Percentiles rank a stretch among this genome's conserved stretches.
Conservation (phyloP, 768 basidiomycete species). For the Phlegmacium glaucopus region DNA sequence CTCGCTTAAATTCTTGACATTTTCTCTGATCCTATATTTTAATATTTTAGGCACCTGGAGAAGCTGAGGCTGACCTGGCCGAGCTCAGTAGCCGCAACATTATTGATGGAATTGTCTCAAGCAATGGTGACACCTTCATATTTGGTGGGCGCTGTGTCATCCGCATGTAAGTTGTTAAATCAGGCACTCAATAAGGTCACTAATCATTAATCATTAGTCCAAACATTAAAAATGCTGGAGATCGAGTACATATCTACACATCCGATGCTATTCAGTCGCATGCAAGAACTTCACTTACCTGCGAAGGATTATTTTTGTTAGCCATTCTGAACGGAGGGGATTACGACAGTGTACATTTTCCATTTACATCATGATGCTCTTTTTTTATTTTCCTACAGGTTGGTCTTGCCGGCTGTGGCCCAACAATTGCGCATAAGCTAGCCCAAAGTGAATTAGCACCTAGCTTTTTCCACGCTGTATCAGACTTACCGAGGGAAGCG, state of each 20-base stretch:
- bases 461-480: slow-evolving; percentile 1
- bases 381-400: slow-evolving; percentile 1
- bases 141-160: slow-evolving; percentile 42
- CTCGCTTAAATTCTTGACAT: neutral
- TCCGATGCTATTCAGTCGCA: neutral
- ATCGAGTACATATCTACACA: slow-evolving; percentile 2
- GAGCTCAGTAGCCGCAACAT: slow-evolving; percentile 36
- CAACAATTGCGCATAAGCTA: neutral
- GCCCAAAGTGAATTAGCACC: neutral
- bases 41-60: slow-evolving; percentile 42
- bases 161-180: slow-evolving; percentile 29
- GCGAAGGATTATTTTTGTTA: slow-evolving; percentile 6
- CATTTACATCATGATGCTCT: neutral
- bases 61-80: slow-evolving; percentile 54
- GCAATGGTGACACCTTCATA: slow-evolving; percentile 47
- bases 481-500: neutral
- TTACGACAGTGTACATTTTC: slow-evolving; percentile 3
- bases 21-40: neutral
- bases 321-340: slow-evolving; percentile 12
- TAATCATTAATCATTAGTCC: neutral
- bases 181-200: neutral
- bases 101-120: slow-evolving; percentile 47
- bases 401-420: slow-evolving; percentile 6
- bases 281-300: neutral
- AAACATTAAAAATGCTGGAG: slow-evolving; percentile 2